phyloP scores from a whole-genome alignment of 2,329 filamentous ascomycete species.

The Colletotrichum euphorbiae region DNA sequence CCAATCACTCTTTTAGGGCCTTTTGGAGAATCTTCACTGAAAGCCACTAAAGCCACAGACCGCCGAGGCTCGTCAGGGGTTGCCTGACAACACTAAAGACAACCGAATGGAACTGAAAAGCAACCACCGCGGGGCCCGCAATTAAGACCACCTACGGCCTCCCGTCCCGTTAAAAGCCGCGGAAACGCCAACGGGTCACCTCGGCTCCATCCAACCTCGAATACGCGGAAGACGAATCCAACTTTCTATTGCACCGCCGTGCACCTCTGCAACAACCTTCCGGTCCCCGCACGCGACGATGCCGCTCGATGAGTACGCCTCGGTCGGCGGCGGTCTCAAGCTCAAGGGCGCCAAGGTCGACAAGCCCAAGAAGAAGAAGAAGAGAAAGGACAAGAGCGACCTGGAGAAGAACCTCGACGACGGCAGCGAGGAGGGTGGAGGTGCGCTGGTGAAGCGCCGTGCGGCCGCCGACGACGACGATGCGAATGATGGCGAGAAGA shows the following conservation, averaged over 20 bases:
- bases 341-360: slow-evolving; percentile 81
- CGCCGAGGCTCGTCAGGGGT: background rate
- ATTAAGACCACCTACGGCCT: slow-evolving; percentile 5
- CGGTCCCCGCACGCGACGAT: slow-evolving; percentile 54
- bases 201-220: slow-evolving; percentile 2
- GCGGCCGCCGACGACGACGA: slow-evolving; percentile 46
- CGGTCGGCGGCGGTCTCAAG: slow-evolving; percentile 79
- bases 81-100: slow-evolving; percentile 13
- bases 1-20: background rate
- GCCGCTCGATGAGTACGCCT: slow-evolving; percentile 80
- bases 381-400: slow-evolving; percentile 62
- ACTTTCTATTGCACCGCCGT: background rate
- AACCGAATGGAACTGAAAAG: slow-evolving; percentile 5
- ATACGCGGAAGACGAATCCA: slow-evolving; percentile 5
- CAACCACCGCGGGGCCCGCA: background rate
- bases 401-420: slow-evolving; percentile 61
- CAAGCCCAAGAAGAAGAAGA: slow-evolving; percentile 76
- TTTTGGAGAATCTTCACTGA: background rate
- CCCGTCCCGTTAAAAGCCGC: no score
- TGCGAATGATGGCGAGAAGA: slow-evolving; percentile 41
- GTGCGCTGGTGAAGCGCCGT: slow-evolving; percentile 58
- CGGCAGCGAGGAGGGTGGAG: slow-evolving; percentile 45
- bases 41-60: slow-evolving; percentile 15
- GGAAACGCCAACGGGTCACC: background rate
- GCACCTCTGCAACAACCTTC: background rate